A percentile compares a stretch with the other conserved stretches of the same genome.
Evolutionary conservation across 306 rosid genomes (phyloP).

Genomic region (Senna siamea): DNA sequence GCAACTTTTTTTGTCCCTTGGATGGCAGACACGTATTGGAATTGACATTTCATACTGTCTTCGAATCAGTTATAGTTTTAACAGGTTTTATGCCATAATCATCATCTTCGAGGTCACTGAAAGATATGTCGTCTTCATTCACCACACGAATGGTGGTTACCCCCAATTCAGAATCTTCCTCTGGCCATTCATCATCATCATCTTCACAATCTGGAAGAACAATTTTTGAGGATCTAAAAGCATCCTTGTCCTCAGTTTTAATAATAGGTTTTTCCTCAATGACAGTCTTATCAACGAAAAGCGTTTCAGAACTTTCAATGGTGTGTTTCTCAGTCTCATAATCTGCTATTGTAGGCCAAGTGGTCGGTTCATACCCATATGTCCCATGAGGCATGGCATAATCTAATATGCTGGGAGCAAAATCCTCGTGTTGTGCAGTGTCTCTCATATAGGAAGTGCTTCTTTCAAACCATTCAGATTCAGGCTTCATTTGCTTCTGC

Average conservation of each 20-base stretch:
- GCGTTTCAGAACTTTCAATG: constrained; percentile 56
- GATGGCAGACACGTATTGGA: background rate
- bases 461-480: constrained; percentile 55
- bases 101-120: constrained; percentile 92
- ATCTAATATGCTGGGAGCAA: constrained; percentile 42
- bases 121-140: constrained; percentile 91
- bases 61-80: constrained; percentile 37
- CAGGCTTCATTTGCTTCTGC: constrained; percentile 68
- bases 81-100: constrained; percentile 59
- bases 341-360: constrained; percentile 47
- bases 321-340: constrained; percentile 59
- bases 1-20: background rate
- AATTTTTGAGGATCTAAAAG: constrained; percentile 50
- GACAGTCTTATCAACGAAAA: constrained; percentile 67
- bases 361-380: constrained; percentile 45
- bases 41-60: constrained; percentile 19
- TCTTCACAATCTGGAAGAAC: constrained; percentile 53
- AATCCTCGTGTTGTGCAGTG: constrained; percentile 52
- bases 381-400: constrained; percentile 41
- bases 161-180: constrained; percentile 73
- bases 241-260: constrained; percentile 57
- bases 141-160: constrained; percentile 46
- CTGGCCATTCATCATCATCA: constrained; percentile 81
- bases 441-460: constrained; percentile 49
- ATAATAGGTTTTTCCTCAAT: constrained; percentile 56